Evolutionary conservation across 305 asterid genomes (phyloP).

Genomic region (Salvia sclarea): DNA sequence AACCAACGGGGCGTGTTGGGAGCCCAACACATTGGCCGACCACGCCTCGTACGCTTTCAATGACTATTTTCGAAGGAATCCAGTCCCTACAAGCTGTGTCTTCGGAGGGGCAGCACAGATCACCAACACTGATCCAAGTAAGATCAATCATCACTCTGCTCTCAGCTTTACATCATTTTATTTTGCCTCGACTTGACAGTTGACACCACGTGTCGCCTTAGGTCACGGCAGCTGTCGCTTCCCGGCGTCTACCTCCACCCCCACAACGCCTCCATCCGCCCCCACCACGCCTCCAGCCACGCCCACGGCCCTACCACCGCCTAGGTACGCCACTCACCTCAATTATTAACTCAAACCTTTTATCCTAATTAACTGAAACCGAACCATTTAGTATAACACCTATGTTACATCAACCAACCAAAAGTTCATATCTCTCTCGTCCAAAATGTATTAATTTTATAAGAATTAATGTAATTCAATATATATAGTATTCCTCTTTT

Average conservation of each 20-base stretch:
- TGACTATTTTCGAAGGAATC: conserved; percentile 46
- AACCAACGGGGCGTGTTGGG: conserved; percentile 34
- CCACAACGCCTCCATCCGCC: conserved; percentile 33
- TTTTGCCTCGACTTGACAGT: background rate
- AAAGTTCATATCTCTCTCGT: too few relatives aligned
- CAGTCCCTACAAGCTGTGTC: conserved; percentile 41
- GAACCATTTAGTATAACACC: too few relatives aligned
- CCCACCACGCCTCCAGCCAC: conserved; percentile 33
- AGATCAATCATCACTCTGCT: conserved; percentile 15
- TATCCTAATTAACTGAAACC: too few relatives aligned
- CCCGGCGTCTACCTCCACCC: conserved; percentile 37
- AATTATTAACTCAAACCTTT: too few relatives aligned
- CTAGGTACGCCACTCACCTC: conserved; percentile 45
- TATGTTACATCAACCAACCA: too few relatives aligned
- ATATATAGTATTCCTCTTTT: too few relatives aligned
- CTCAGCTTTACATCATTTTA: background rate
- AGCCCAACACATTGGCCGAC: conserved; percentile 41
- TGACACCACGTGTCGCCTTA: conserved; percentile 32
- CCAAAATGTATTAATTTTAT: too few relatives aligned
- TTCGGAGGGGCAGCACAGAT: conserved; percentile 47
- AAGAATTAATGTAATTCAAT: too few relatives aligned
- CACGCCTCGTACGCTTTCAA: conserved; percentile 54
- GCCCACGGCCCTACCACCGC: conserved; percentile 47
- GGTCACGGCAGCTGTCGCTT: conserved; percentile 68
- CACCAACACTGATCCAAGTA: conserved; percentile 51